A percentile compares a stretch with the other conserved stretches of the same genome.
Evolutionary conservation across 768 basidiomycete genomes (phyloP).

Genomic region (Boletales sp.): DNA sequence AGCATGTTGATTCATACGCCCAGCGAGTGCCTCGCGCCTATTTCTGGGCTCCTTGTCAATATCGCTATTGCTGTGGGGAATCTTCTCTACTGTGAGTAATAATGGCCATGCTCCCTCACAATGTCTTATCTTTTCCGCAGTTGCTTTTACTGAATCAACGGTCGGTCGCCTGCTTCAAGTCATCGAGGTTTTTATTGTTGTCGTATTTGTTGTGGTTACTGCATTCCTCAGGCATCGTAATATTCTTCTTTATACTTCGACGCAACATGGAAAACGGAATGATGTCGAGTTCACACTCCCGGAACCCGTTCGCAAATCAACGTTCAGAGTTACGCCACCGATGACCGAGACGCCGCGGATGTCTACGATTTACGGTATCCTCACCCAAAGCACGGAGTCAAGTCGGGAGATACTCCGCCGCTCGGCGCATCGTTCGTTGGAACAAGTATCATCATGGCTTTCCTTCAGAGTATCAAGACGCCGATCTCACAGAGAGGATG

Average conservation of each 20-base stretch:
- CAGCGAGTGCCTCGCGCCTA: slow-evolving; percentile 44
- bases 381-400: slow-evolving; percentile 4
- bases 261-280: neutral
- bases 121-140: slow-evolving; percentile 33
- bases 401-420: slow-evolving; percentile 12
- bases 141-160: slow-evolving; percentile 64
- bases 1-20: slow-evolving; percentile 42
- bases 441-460: slow-evolving; percentile 40
- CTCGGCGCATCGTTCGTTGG: slow-evolving; percentile 20
- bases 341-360: slow-evolving; percentile 24
- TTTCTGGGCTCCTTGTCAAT: slow-evolving; percentile 51
- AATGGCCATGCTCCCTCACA: neutral
- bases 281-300: slow-evolving; percentile 16
- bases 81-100: slow-evolving; percentile 51
- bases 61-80: slow-evolving; percentile 54
- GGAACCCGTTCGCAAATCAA: slow-evolving; percentile 22
- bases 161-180: slow-evolving; percentile 68
- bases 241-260: neutral
- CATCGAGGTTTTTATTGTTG: slow-evolving; percentile 57
- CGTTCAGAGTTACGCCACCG: slow-evolving; percentile 22
- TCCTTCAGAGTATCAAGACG: slow-evolving; percentile 27
- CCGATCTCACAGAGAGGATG: slow-evolving; percentile 17
- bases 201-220: slow-evolving; percentile 53
- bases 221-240: slow-evolving; percentile 32
- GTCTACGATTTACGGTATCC: slow-evolving; percentile 12